These are phyloP conservation scores for Wilcoxina mikolae DNA, from an alignment of 495 filamentous ascomycete genomes.

Conservation along the genomic window DNA sequence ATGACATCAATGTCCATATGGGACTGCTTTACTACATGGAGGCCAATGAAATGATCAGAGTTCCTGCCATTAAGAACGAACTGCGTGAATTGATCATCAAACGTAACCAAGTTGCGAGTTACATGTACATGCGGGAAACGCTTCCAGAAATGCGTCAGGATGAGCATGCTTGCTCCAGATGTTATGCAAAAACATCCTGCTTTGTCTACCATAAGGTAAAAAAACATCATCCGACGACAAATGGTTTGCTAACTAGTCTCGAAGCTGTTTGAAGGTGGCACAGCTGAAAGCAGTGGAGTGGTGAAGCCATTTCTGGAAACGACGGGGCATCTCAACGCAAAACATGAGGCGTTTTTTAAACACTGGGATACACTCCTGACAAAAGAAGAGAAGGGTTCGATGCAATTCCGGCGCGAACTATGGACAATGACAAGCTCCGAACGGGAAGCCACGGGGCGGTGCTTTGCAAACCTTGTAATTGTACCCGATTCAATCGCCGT, in stretches of 20 bases:
- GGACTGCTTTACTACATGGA: conserved; percentile 93
- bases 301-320: conserved; percentile 60
- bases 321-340: conserved; percentile 55
- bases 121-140: conserved; percentile 60
- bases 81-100: conserved; percentile 90
- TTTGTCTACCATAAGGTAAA: conserved; percentile 85
- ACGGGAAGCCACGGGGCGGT: conserved; percentile 69
- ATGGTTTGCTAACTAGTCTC: neutral
- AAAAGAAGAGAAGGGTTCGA: conserved; percentile 78
- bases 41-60: conserved; percentile 64
- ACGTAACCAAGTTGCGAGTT: conserved; percentile 76
- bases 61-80: conserved; percentile 70
- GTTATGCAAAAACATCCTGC: conserved; percentile 76
- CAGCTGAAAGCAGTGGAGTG: conserved; percentile 62
- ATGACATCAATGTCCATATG: conserved; percentile 74
- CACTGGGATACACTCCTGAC: conserved; percentile 91
- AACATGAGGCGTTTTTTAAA: conserved; percentile 67
- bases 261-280: conserved; percentile 49
- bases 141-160: conserved; percentile 77
- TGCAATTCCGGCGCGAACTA: conserved; percentile 70
- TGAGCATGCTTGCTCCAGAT: conserved; percentile 58
- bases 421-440: conserved; percentile 90
- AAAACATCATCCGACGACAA: neutral
- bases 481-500: conserved; percentile 59
- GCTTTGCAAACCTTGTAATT: conserved; percentile 52